Conservation (phyloP, 495 filamentous ascomycete genomes). For the Aspergillus olivimuriae region DNA sequence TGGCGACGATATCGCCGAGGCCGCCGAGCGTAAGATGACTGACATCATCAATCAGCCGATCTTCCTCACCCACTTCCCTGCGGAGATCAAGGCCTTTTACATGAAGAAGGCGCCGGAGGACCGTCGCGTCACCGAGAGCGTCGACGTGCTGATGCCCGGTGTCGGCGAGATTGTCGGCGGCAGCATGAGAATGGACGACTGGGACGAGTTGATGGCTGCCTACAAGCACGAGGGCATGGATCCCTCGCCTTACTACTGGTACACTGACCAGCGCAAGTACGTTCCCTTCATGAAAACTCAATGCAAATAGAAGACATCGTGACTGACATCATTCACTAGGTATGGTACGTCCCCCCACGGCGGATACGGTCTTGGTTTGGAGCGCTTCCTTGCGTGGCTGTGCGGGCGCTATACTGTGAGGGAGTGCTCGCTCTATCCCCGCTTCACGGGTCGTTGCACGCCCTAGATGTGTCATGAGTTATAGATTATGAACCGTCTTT, state of each 20-base stretch:
- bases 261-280: slow-evolving; percentile 96
- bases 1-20: slow-evolving; percentile 97
- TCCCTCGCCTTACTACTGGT: slow-evolving; percentile 93
- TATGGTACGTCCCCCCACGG: slow-evolving; percentile 93
- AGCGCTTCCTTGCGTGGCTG: slow-evolving; percentile 96
- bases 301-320: too few relatives aligned
- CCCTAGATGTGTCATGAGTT: slow-evolving; percentile 45
- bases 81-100: slow-evolving; percentile 98
- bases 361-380: slow-evolving; percentile 90
- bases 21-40: slow-evolving; percentile 94
- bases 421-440: slow-evolving; percentile 84
- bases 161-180: slow-evolving; percentile 97
- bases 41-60: slow-evolving; percentile 93
- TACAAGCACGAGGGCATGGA: slow-evolving; percentile 85
- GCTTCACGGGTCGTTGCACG: slow-evolving; percentile 90
- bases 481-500: not conserved
- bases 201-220: slow-evolving; percentile 84
- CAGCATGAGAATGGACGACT: slow-evolving; percentile 91
- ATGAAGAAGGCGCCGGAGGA: slow-evolving; percentile 90
- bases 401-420: slow-evolving; percentile 87
- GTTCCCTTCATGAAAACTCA: slow-evolving; percentile 32
- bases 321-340: too few relatives aligned
- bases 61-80: slow-evolving; percentile 95
- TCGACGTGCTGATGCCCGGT: slow-evolving; percentile 93
- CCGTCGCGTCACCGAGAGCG: slow-evolving; percentile 86